Evolutionary conservation across 2,329 filamentous ascomycete species (phyloP), one percentile per base, ranked within the genome.

Genomic region (Xylaria sp.): DNA sequence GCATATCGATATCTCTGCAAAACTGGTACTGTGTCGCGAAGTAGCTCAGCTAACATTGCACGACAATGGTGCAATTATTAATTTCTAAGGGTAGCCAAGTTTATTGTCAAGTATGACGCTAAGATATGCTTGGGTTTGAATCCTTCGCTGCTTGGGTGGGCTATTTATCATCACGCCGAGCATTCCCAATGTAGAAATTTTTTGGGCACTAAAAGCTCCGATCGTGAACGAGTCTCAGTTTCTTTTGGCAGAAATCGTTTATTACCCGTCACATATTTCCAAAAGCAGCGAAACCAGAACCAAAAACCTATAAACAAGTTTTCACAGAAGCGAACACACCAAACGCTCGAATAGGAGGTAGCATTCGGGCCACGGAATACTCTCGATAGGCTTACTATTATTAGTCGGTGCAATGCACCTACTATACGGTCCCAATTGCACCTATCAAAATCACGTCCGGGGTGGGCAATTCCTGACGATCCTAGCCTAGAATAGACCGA

Each of bases 401-500:
- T 66, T 69, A 66, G 52, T 55, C 54, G 4, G 46, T 57, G 57
- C 12, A 50, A 54, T n/a, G 41, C 58, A 23, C 18, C 55, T 56
- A 58, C 55, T 56, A 58, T 54, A 50, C 54, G 50, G 39, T 18
- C 48, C 54, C 54, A 66, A 59, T 61, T 63, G 67, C 58, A 37
- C 48, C 34, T 67, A 63, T 60, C 67, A 67, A 69, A 46, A 67
- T 63, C 60, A 46, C 55, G 50, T 69, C 41, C 58, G 54, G 66
- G 25, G 58, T 66, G 51, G 57, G 57, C 34, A 9, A 59, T 63
- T 55, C 44, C 41, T 23, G 64, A 60, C 59, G 64, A 67, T 66
- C 63, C 59, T 67, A 67, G 55, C 64, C 67, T 67, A 66, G 64
- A 56, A 46, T 37, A 66, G 66, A 69, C 41, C 41, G 25, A 48